These are phyloP conservation scores for Backusella luteola DNA, from an alignment of 192 early-diverging fungal species.

Conservation along the genomic window DNA sequence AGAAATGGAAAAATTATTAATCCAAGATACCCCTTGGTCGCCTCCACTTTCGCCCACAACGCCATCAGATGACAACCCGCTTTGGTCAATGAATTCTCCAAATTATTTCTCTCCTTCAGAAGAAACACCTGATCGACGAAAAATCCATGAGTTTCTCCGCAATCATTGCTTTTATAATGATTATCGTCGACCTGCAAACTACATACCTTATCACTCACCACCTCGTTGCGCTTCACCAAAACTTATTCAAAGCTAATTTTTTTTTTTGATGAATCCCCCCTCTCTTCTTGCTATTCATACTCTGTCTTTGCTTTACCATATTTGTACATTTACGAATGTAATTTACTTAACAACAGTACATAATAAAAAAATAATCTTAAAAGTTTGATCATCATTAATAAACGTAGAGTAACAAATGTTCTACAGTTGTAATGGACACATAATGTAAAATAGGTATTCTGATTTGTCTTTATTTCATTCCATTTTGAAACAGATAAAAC, in stretches of 20 bases:
- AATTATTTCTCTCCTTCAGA: not conserved
- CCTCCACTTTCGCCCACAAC: conserved; percentile 1
- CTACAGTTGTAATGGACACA: not conserved
- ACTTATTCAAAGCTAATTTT: not conserved
- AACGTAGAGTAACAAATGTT: not conserved
- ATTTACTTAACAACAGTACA: not conserved
- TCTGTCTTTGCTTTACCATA: not conserved
- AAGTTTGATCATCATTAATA: not conserved
- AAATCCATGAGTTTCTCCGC: not conserved
- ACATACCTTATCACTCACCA: conserved; percentile 7
- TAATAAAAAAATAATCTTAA: not conserved
- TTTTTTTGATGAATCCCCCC: not conserved
- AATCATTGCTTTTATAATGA: conserved; percentile 1
- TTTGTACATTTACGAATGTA: not conserved
- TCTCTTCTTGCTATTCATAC: not conserved
- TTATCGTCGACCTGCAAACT: not conserved
- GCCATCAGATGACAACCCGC: not conserved
- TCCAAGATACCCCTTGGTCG: not conserved
- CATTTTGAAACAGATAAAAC: conserved; percentile 1
- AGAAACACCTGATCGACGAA: not conserved
- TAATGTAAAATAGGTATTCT: not conserved
- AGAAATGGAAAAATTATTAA: not conserved
- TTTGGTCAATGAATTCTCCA: not conserved
- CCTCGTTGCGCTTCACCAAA: not conserved
- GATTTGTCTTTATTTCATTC: conserved; percentile 1